A percentile compares a stretch with the other conserved stretches of the same genome.
Conservation (phyloP, 106 monocot genomes). For the Hemerocallis citrina region DNA sequence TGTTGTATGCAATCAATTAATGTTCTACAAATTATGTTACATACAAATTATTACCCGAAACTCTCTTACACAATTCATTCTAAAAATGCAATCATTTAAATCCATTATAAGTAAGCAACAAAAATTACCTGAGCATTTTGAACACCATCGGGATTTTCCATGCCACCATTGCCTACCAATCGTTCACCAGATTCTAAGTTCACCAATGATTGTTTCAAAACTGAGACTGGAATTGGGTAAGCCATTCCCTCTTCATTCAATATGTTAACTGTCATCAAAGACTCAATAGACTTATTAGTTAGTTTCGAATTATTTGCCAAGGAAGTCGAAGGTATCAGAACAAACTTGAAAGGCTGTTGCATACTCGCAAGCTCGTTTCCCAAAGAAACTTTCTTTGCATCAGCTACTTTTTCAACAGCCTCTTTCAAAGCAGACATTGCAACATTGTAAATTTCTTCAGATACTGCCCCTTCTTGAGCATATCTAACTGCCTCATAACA, state of each 20-base stretch:
- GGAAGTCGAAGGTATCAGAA: constrained; percentile 13
- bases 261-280: not conserved
- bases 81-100: not conserved
- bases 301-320: constrained; percentile 3
- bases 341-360: constrained; percentile 13
- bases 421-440: constrained; percentile 46
- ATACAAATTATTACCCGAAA: not conserved
- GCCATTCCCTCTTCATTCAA: not conserved
- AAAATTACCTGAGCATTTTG: not conserved
- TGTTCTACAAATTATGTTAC: not conserved
- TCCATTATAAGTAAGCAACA: not conserved
- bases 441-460: constrained; percentile 33
- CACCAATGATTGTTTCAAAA: not conserved
- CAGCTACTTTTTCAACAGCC: constrained; percentile 42
- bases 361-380: constrained; percentile 4
- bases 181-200: not conserved
- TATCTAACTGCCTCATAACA: constrained; percentile 38
- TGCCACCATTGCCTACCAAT: not conserved
- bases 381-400: not conserved
- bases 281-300: not conserved
- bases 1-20: not conserved
- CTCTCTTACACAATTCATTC: not conserved
- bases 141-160: not conserved
- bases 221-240: not conserved
- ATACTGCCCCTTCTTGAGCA: constrained; percentile 39